Conservation (phyloP, 2,329 filamentous ascomycete species). For the Fusarium nematophilum region DNA sequence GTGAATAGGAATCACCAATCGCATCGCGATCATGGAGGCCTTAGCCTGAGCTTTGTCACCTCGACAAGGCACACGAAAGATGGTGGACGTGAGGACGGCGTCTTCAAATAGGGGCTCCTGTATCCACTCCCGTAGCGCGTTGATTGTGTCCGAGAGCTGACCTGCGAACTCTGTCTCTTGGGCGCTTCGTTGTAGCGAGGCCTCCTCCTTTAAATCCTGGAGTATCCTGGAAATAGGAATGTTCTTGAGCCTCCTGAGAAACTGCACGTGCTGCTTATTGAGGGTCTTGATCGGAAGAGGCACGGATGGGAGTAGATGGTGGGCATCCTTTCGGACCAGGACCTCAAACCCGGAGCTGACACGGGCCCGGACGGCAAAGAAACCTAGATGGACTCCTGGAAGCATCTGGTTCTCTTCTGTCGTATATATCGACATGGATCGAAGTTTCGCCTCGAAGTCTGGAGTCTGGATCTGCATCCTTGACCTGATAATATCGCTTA, state of each 20-base stretch:
- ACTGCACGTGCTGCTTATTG: slow-evolving; percentile 63
- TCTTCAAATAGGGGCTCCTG: slow-evolving; percentile 58
- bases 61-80: slow-evolving; percentile 55
- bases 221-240: slow-evolving; percentile 49
- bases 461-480: slow-evolving; percentile 77
- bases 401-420: slow-evolving; percentile 57
- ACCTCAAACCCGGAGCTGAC: slow-evolving; percentile 69
- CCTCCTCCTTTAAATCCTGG: slow-evolving; percentile 48
- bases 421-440: slow-evolving; percentile 72
- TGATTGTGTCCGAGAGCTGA: slow-evolving; percentile 56
- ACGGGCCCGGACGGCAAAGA: slow-evolving; percentile 66
- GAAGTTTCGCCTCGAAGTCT: slow-evolving; percentile 70
- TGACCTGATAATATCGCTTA: slow-evolving; percentile 73
- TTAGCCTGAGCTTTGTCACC: slow-evolving; percentile 16
- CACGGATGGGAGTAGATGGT: slow-evolving; percentile 69
- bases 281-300: slow-evolving; percentile 64
- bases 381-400: slow-evolving; percentile 65
- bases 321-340: slow-evolving; percentile 66
- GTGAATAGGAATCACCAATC: slow-evolving; percentile 71
- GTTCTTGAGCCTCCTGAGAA: slow-evolving; percentile 62
- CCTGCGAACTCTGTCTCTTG: slow-evolving; percentile 57
- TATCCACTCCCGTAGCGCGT: slow-evolving; percentile 53
- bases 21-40: slow-evolving; percentile 62
- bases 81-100: slow-evolving; percentile 54
- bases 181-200: slow-evolving; percentile 47